Evolutionary conservation across 78 protist genomes (phyloP).

Genomic region (Dictyostelium citrinum): DNA sequence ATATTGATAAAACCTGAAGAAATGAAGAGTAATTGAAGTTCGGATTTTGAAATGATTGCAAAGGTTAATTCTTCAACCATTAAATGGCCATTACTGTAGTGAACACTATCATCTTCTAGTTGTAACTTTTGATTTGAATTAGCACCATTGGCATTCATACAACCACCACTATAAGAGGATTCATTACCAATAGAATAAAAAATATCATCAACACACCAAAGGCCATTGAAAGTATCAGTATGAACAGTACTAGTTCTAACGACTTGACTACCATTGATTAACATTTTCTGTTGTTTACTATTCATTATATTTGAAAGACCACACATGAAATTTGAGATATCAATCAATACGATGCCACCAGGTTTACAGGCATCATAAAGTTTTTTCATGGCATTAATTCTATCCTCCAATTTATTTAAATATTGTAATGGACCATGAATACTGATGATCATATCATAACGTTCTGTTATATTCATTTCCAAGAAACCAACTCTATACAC

Average conservation of each 20-base stretch:
- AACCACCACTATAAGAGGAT: background rate
- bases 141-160: background rate
- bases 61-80: slow-evolving; percentile 2
- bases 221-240: slow-evolving; percentile 1
- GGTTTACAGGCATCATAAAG: slow-evolving; percentile 24
- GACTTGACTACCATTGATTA: slow-evolving; percentile 51
- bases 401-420: background rate
- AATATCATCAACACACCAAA: slow-evolving; percentile 46
- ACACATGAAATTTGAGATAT: slow-evolving; percentile 50
- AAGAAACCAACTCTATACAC: slow-evolving; percentile 27
- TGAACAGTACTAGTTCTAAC: slow-evolving; percentile 8
- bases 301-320: slow-evolving; percentile 32
- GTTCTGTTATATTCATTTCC: background rate
- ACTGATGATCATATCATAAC: background rate
- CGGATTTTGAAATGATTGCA: slow-evolving; percentile 14
- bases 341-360: slow-evolving; percentile 42
- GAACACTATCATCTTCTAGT: background rate
- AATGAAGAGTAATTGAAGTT: slow-evolving; percentile 19
- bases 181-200: slow-evolving; percentile 6
- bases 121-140: background rate
- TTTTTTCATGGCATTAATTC: slow-evolving; percentile 7
- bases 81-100: background rate
- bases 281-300: slow-evolving; percentile 19
- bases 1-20: slow-evolving; percentile 45
- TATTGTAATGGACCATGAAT: slow-evolving; percentile 73